Evolutionary conservation across 2,329 filamentous ascomycete species (phyloP).

Genomic region (Fusarium sp.): DNA sequence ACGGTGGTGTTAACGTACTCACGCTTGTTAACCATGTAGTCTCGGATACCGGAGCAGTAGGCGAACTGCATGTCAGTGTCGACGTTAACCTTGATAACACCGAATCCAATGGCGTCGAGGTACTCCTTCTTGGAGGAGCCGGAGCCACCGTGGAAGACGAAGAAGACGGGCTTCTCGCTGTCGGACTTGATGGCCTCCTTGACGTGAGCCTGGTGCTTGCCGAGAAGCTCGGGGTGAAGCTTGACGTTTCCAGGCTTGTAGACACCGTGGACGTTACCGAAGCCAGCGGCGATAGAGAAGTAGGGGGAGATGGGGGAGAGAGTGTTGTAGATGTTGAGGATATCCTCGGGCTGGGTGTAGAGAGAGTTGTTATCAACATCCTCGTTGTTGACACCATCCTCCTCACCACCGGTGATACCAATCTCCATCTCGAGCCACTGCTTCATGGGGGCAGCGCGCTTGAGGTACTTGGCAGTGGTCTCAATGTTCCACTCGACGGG

Average conservation of each 20-base stretch:
- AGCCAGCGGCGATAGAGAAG: slow-evolving; percentile 98
- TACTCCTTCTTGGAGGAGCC: slow-evolving; percentile 93
- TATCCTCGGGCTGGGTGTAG: slow-evolving; percentile 98
- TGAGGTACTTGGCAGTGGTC: slow-evolving; percentile 92
- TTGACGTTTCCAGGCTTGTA: slow-evolving; percentile 99
- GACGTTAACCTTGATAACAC: slow-evolving; percentile 99
- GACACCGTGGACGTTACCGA: slow-evolving; percentile 99
- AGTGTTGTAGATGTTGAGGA: slow-evolving; percentile 89
- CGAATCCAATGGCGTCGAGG: slow-evolving; percentile 87
- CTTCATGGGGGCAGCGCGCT: slow-evolving; percentile 96
- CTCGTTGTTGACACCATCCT: slow-evolving; percentile 99
- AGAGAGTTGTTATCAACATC: slow-evolving; percentile 95
- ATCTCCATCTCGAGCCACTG: slow-evolving; percentile 98
- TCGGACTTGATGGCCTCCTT: slow-evolving; percentile 79
- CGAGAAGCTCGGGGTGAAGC: slow-evolving; percentile 94
- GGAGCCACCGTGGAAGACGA: slow-evolving; percentile 99
- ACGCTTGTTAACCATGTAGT: slow-evolving; percentile 95
- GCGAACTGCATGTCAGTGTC: slow-evolving; percentile 98
- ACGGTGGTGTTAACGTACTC: slow-evolving; percentile 90
- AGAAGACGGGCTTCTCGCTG: slow-evolving; percentile 94
- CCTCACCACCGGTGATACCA: slow-evolving; percentile 92
- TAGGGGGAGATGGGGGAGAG: slow-evolving; percentile 89
- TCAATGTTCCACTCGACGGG: slow-evolving; percentile 88
- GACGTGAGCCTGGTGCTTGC: slow-evolving; percentile 96
- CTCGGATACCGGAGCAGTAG: slow-evolving; percentile 91